Evolutionary conservation across 495 filamentous ascomycete genomes (phyloP).

Genomic region (Apiosordaria backusii): DNA sequence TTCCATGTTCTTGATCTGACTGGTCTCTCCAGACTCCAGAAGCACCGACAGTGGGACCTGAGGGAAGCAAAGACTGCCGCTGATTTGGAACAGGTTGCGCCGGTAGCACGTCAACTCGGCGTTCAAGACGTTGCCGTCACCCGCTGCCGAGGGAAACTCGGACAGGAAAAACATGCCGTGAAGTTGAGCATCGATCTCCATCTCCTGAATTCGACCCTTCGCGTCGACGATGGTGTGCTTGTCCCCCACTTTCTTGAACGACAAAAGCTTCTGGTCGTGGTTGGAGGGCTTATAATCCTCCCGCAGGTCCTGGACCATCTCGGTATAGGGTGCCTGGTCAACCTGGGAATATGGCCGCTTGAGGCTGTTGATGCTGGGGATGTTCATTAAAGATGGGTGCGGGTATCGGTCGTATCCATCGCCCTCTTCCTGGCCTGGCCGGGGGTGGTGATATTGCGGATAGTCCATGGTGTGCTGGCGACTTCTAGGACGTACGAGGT

Average conservation of each 20-base stretch:
- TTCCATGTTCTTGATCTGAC: constrained; percentile 76
- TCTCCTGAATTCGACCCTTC: constrained; percentile 52
- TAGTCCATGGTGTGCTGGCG: constrained; percentile 35
- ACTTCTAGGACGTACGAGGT: constrained; percentile 45
- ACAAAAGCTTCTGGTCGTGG: constrained; percentile 55
- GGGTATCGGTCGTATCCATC: constrained; percentile 47
- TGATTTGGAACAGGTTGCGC: constrained; percentile 88
- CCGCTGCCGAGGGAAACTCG: constrained; percentile 69
- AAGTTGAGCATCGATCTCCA: constrained; percentile 73
- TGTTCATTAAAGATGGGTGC: constrained; percentile 45
- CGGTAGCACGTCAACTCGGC: constrained; percentile 90
- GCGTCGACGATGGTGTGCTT: constrained; percentile 55
- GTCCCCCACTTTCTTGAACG: constrained; percentile 50
- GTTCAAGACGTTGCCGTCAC: constrained; percentile 62
- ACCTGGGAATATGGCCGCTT: constrained; percentile 49
- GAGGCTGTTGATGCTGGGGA: constrained; percentile 53
- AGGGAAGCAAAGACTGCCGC: constrained; percentile 77
- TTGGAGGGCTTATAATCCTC: constrained; percentile 54
- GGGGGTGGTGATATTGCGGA: constrained; percentile 42
- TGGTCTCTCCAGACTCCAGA: constrained; percentile 76
- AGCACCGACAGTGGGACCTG: constrained; percentile 68
- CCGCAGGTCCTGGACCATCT: constrained; percentile 52
- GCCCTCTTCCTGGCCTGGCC: constrained; percentile 45
- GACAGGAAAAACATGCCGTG: constrained; percentile 97
- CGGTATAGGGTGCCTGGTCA: constrained; percentile 46